Percentiles rank a stretch among this genome's conserved stretches.
Evolutionary conservation across 306 rosid species (phyloP).

Genomic region (Cucurbita argyrosperma): DNA sequence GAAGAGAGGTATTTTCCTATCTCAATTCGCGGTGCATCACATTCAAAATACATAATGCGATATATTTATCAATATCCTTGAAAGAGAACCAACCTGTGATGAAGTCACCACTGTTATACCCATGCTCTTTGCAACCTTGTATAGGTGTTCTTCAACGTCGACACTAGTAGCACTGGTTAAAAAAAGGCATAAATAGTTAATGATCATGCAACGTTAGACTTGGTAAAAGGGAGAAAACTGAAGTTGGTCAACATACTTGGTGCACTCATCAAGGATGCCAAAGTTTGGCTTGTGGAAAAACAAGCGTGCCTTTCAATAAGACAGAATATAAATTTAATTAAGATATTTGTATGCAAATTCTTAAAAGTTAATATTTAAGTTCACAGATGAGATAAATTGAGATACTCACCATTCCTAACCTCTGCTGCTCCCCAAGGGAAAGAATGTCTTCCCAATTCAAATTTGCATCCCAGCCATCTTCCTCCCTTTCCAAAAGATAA

Average conservation of each 20-base stretch:
- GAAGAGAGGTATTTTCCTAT: neutral
- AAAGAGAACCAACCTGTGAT: conserved; percentile 60
- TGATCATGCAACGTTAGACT: neutral
- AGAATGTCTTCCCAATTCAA: conserved; percentile 86
- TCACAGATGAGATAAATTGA: neutral
- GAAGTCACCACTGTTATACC: conserved; percentile 87
- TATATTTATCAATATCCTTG: neutral
- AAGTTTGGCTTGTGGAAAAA: conserved; percentile 91
- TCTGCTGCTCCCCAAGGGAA: conserved; percentile 97
- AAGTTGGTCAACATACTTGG: conserved; percentile 55
- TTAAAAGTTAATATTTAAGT: conserved; percentile 7
- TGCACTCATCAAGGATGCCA: conserved; percentile 94
- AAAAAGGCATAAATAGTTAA: neutral
- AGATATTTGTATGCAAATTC: neutral
- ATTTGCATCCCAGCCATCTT: conserved; percentile 77
- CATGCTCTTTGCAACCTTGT: conserved; percentile 67
- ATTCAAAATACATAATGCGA: neutral
- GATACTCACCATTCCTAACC: conserved; percentile 83
- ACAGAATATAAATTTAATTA: conserved; percentile 17
- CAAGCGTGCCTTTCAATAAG: conserved; percentile 59
- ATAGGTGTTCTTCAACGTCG: conserved; percentile 94
- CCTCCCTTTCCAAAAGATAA: conserved; percentile 85
- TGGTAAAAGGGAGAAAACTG: conserved; percentile 1
- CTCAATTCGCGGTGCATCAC: neutral
- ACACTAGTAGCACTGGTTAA: conserved; percentile 77